Evolutionary conservation across 345 rosid genomes (phyloP), one percentile per base, ranked within the genome.

Genomic region (Laguncularia racemosa): DNA sequence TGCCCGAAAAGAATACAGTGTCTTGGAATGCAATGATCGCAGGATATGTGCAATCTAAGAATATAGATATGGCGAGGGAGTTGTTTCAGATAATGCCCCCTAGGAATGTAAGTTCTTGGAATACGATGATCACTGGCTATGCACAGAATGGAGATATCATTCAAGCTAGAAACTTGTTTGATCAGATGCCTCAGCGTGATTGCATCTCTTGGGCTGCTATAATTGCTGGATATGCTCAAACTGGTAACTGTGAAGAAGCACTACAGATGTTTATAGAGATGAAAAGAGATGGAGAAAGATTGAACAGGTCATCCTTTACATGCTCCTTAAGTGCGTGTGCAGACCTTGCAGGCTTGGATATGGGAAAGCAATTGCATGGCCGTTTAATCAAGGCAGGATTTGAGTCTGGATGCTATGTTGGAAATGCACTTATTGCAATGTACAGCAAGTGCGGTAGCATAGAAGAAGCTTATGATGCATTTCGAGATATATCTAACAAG

Each of bases 201-300:
- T 64, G 68, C 60, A 61, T 69, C 58, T 58, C 68, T 38, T 68
- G 77, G 73, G 68, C 73, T 15, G 60, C 71, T 45, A 60, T 73
- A 55, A 73, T 73, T 53, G 61, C 71, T 44, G 73, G 73, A 13
- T 68, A 65, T 65, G 73, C 68, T 18, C 71, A 65, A 58, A 73
- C 58, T 20, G 73, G 71, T 56, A 52, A 62, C 52, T 69, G 59
- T 9, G 65, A 69, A 52, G 71, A 73, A 20, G 78, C 74, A 16
- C 55, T 65, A 51, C 46, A 48, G 43, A 54, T 55, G 59, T 61
- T 53, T 58, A 45, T 55, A 55, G 69, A 65, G 63, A 58, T 65
- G 53, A 46, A 44, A 54, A 56, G 61, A 56, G 26, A 44, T 54
- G 71, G 64, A 49, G 61, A 15, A 50, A 57, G 61, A 61, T 52